Conservation (phyloP, 2,329 filamentous ascomycete genomes). For the Exophiala spinifera region DNA sequence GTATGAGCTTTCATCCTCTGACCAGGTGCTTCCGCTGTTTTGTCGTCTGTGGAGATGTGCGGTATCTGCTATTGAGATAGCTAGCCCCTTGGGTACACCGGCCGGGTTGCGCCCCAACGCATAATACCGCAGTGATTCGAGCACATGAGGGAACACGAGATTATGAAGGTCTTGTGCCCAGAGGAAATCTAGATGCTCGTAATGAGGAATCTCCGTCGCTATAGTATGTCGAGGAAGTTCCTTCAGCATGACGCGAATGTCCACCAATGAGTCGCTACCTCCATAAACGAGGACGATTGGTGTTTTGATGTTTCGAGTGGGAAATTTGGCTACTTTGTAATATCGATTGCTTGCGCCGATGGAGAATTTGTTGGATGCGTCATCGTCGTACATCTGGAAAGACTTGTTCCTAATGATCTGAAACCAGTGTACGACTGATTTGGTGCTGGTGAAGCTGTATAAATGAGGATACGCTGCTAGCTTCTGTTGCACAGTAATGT, state of each 20-base stretch:
- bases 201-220: conserved; percentile 82
- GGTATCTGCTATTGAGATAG: conserved; percentile 23
- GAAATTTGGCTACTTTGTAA: conserved; percentile 94
- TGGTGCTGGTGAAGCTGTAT: conserved; percentile 95
- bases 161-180: conserved; percentile 84
- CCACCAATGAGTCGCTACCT: conserved; percentile 87
- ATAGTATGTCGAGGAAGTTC: conserved; percentile 82
- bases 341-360: conserved; percentile 73
- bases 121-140: conserved; percentile 77
- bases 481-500: conserved; percentile 84
- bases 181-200: conserved; percentile 94
- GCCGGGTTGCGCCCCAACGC: conserved; percentile 29
- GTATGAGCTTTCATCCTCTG: conserved; percentile 23
- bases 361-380: conserved; percentile 73
- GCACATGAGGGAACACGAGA: conserved; percentile 86
- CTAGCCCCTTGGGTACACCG: conserved; percentile 22
- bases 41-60: conserved; percentile 22
- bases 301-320: conserved; percentile 94
- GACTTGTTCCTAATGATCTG: conserved; percentile 95
- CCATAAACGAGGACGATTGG: conserved; percentile 92
- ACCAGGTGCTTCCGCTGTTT: conserved; percentile 24
- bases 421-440: conserved; percentile 98
- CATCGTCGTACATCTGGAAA: conserved; percentile 99
- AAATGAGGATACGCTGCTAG: conserved; percentile 92
- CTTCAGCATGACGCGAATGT: conserved; percentile 87